These are phyloP conservation scores for Ophiostoma sp. DNA, from an alignment of 2,329 filamentous ascomycete species.

Conservation along the genomic window DNA sequence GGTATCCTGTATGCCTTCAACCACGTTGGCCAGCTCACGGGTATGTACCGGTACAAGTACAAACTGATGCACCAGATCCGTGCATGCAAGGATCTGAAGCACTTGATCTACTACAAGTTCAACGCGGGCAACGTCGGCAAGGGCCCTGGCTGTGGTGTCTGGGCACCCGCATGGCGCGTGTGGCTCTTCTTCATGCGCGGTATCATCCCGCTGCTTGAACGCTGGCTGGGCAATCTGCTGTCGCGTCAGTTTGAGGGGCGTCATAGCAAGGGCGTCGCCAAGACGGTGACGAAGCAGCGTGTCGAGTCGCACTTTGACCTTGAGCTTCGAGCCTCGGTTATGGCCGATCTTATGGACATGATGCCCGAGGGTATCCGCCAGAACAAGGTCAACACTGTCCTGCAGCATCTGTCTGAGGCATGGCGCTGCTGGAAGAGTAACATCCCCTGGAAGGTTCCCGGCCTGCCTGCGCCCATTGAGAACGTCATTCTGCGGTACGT, in stretches of 20 bases:
- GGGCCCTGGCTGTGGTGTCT: constrained; percentile 96
- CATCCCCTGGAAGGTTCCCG: constrained; percentile 98
- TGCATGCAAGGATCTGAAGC: constrained; percentile 97
- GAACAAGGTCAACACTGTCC: constrained; percentile 96
- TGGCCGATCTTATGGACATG: constrained; percentile 99
- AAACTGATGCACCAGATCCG: constrained; percentile 99
- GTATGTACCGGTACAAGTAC: constrained; percentile 99
- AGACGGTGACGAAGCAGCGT: constrained; percentile 98
- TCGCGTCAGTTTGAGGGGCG: constrained; percentile 97
- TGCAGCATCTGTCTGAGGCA: constrained; percentile 94
- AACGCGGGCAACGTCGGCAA: constrained; percentile 96
- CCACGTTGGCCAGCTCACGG: constrained; percentile 94
- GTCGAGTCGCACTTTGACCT: constrained; percentile 98
- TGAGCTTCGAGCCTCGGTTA: constrained; percentile 93
- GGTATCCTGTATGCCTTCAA: constrained; percentile 99
- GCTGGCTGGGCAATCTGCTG: constrained; percentile 94
- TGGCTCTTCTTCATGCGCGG: constrained; percentile 99
- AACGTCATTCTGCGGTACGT: constrained; percentile 98
- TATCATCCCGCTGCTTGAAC: constrained; percentile 91
- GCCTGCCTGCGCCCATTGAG: constrained; percentile 91
- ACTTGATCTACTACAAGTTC: constrained; percentile 98
- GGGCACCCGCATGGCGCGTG: constrained; percentile 96
- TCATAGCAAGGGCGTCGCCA: constrained; percentile 97
- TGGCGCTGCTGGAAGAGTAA: constrained; percentile 99
- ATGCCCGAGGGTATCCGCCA: constrained; percentile 99